Percentiles rank a stretch among this genome's conserved stretches.
Conservation (phyloP, 495 filamentous ascomycete genomes). For the Aspergillus affinis region DNA sequence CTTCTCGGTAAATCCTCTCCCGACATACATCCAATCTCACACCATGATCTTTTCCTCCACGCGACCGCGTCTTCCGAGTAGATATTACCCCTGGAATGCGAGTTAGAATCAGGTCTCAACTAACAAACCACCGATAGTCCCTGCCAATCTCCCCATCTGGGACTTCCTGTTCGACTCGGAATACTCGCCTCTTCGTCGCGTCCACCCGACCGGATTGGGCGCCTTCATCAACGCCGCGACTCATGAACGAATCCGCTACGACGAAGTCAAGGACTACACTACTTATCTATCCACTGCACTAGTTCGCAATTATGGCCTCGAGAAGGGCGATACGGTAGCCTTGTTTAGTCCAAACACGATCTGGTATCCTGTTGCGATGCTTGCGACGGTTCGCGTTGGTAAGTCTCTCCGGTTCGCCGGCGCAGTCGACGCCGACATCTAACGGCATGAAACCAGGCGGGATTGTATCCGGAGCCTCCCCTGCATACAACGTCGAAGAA, state of each 20-base stretch:
- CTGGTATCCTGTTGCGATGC: slow-evolving; percentile 62
- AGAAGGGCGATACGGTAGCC: slow-evolving; percentile 48
- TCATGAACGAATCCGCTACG: slow-evolving; percentile 53
- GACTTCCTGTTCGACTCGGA: slow-evolving; percentile 59
- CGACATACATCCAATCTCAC: not conserved
- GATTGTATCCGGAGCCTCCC: slow-evolving; percentile 55
- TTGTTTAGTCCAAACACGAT: slow-evolving; percentile 59
- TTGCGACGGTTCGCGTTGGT: slow-evolving; percentile 48
- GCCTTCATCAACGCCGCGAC: slow-evolving; percentile 58
- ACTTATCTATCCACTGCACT: slow-evolving; percentile 58
- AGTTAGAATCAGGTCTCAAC: not conserved
- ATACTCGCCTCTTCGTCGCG: slow-evolving; percentile 41
- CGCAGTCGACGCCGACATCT: not conserved
- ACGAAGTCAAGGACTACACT: slow-evolving; percentile 48
- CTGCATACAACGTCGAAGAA: slow-evolving; percentile 61
- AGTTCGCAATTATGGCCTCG: slow-evolving; percentile 49
- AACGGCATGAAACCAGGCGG: slow-evolving; percentile 29
- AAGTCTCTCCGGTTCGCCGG: slow-evolving; percentile 14
- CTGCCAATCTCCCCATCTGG: slow-evolving; percentile 54
- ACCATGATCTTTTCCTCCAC: slow-evolving; percentile 4
- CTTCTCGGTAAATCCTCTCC: not conserved
- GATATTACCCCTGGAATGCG: not conserved
- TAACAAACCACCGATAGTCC: slow-evolving; percentile 35
- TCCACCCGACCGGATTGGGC: slow-evolving; percentile 34
- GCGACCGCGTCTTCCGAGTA: not conserved